Conservation (phyloP, 495 filamentous ascomycete species). For the Astrothelium macrocarpum region DNA sequence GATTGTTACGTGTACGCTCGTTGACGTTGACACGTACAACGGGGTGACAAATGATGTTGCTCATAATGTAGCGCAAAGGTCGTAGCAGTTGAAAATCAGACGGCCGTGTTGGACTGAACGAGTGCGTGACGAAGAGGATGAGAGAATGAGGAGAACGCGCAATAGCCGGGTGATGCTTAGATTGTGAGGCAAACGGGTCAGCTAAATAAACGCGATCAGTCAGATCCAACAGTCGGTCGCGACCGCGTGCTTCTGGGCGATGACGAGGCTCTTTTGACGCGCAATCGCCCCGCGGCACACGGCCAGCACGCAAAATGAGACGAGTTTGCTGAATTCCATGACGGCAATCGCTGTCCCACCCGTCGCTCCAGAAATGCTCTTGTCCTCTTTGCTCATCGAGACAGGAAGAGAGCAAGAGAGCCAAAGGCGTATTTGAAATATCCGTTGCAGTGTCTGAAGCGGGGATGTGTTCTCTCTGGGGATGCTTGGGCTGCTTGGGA, state of each 20-base stretch:
- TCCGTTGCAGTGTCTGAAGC: neutral
- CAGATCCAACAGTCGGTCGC: neutral
- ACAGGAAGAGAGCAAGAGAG: neutral
- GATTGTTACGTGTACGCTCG: neutral
- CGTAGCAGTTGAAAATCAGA: no score
- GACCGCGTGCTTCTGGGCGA: neutral
- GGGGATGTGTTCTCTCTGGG: neutral
- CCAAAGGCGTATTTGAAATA: neutral
- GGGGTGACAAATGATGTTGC: neutral
- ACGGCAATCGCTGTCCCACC: no score
- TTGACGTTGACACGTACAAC: neutral
- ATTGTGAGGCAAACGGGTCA: neutral
- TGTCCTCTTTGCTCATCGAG: no score
- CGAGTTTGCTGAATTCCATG: neutral
- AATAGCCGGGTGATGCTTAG: neutral
- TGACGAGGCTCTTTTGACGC: constrained; percentile 6
- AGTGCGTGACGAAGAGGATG: neutral
- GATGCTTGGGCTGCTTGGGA: neutral
- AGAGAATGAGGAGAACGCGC: neutral
- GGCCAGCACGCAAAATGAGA: neutral
- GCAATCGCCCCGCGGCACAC: neutral
- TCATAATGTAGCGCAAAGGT: no score
- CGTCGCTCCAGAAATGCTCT: no score
- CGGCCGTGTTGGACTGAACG: no score
- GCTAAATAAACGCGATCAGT: neutral